phyloP scores from a whole-genome alignment of 1,139 yeast species.

The Scheffersomyces parashehatae region DNA sequence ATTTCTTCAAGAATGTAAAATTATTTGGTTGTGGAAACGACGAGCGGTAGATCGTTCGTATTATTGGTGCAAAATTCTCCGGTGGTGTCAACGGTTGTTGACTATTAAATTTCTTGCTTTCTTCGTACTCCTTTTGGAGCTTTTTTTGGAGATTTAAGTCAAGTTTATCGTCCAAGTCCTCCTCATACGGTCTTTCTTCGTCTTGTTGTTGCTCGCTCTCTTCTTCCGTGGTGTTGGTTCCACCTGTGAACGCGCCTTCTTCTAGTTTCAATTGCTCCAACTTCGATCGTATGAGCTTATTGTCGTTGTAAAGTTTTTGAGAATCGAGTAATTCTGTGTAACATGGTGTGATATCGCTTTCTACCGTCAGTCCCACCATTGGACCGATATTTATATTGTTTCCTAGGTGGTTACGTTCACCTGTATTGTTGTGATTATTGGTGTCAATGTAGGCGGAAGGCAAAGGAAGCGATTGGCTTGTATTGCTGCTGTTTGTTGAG shows the following conservation, averaged over 20 bases:
- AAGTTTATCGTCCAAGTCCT: constrained; percentile 45
- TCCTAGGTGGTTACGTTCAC: no score
- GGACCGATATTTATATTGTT: no score
- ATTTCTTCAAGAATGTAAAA: constrained; percentile 63
- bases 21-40: constrained; percentile 88
- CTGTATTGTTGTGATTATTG: background rate
- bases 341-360: constrained; percentile 17
- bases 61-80: constrained; percentile 86
- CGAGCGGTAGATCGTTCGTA: constrained; percentile 77
- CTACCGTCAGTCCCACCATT: background rate
- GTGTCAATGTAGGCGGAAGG: background rate
- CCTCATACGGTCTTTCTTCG: constrained; percentile 31
- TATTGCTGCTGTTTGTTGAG: background rate
- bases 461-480: background rate
- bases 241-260: constrained; percentile 12
- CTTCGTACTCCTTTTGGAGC: constrained; percentile 20
- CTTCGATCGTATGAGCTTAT: constrained; percentile 35
- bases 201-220: constrained; percentile 20
- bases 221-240: constrained; percentile 26
- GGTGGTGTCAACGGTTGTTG: constrained; percentile 62
- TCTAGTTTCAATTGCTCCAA: constrained; percentile 28
- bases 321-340: constrained; percentile 11
- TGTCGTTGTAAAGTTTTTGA: constrained; percentile 20
- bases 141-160: constrained; percentile 28
- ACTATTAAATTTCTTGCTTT: constrained; percentile 3